Conservation (phyloP, 1,284 basidiomycete genomes). For the Peniophora sp. region DNA sequence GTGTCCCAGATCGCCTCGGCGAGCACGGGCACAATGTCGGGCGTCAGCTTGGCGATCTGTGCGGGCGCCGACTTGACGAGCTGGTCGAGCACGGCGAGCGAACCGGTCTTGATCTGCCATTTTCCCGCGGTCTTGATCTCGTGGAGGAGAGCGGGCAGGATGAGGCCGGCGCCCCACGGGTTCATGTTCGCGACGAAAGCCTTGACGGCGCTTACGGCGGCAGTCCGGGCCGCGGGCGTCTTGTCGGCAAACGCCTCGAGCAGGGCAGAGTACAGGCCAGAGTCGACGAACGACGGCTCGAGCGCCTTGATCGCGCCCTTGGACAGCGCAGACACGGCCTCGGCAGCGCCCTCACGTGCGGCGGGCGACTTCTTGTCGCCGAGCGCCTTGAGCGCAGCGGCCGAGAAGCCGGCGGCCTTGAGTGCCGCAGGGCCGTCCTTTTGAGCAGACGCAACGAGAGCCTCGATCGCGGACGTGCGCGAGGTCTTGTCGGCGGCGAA, state of each 20-base stretch:
- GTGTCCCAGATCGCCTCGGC: slow-evolving; percentile 99
- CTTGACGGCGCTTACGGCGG: slow-evolving; percentile 82
- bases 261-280: slow-evolving; percentile 80
- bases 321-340: slow-evolving; percentile 65
- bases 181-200: slow-evolving; percentile 79
- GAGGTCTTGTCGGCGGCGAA: slow-evolving; percentile 69
- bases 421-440: slow-evolving; percentile 85
- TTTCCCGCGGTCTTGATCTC: slow-evolving; percentile 97
- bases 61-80: slow-evolving; percentile 79
- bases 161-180: slow-evolving; percentile 80
- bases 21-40: slow-evolving; percentile 94
- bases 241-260: slow-evolving; percentile 93
- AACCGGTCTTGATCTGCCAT: slow-evolving; percentile 98
- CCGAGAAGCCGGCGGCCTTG: slow-evolving; percentile 67
- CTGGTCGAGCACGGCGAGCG: slow-evolving; percentile 82
- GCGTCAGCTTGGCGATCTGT: slow-evolving; percentile 89
- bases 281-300: slow-evolving; percentile 84
- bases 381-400: slow-evolving; percentile 80
- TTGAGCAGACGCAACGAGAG: slow-evolving; percentile 70
- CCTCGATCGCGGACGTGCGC: slow-evolving; percentile 62
- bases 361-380: slow-evolving; percentile 87
- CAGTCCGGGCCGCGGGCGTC: slow-evolving; percentile 77
- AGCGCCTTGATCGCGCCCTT: slow-evolving; percentile 77
- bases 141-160: slow-evolving; percentile 88
- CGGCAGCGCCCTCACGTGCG: slow-evolving; percentile 79